A percentile compares a stretch with the other conserved stretches of the same genome.
These are phyloP conservation scores for Amanita phalloides DNA, from an alignment of 768 basidiomycete species.

Conservation along the genomic window DNA sequence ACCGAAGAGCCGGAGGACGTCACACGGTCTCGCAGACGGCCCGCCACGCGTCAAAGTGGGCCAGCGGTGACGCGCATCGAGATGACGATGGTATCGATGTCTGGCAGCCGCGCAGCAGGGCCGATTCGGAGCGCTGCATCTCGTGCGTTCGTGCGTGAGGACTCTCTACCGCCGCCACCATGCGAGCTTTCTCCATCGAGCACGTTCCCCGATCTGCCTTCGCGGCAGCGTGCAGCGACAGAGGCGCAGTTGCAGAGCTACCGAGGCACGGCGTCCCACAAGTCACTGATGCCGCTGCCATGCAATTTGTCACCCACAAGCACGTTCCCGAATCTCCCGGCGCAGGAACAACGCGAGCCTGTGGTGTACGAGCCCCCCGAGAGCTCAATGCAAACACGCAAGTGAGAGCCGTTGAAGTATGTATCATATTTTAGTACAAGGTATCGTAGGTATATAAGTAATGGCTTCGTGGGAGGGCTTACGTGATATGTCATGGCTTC, in stretches of 20 bases:
- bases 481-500: not conserved
- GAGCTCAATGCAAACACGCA: not conserved
- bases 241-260: no score
- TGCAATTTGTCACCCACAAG: not conserved
- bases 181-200: not conserved
- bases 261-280: not conserved
- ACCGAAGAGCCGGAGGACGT: not conserved
- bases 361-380: not conserved
- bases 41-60: not conserved
- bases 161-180: not conserved
- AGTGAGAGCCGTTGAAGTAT: not conserved
- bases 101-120: not conserved
- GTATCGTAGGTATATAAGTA: not conserved
- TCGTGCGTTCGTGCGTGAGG: not conserved
- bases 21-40: not conserved
- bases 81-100: not conserved
- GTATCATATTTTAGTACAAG: not conserved
- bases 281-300: not conserved
- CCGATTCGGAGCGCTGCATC: not conserved
- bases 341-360: not conserved
- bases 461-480: not conserved
- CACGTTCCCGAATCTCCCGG: not conserved
- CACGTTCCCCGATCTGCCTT: constrained; percentile 1
- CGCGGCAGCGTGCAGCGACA: not conserved
- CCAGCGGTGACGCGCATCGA: not conserved